Evolutionary conservation across 2,329 filamentous ascomycete species (phyloP).

Genomic region (Lachnellula arida): DNA sequence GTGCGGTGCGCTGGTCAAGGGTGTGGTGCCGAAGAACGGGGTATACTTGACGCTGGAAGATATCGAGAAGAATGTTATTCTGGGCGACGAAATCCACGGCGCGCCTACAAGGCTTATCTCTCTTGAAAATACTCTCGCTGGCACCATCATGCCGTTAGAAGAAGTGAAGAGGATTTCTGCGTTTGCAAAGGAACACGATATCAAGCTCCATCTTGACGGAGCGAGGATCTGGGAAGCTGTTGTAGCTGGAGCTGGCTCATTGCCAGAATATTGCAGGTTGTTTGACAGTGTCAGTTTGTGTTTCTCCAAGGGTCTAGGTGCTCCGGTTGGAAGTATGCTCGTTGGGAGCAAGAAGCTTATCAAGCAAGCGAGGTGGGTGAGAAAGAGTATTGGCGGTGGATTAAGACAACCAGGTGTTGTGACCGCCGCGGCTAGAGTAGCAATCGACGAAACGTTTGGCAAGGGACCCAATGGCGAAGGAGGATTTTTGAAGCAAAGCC

Average conservation of each 20-base stretch:
- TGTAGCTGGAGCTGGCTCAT: slow-evolving; percentile 59
- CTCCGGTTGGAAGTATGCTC: slow-evolving; percentile 73
- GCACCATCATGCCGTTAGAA: slow-evolving; percentile 69
- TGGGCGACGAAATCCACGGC: slow-evolving; percentile 66
- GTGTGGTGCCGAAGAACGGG: slow-evolving; percentile 65
- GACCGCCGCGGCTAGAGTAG: slow-evolving; percentile 69
- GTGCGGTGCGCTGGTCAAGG: slow-evolving; percentile 64
- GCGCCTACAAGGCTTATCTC: slow-evolving; percentile 79
- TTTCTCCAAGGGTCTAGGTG: slow-evolving; percentile 78
- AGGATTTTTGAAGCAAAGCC: slow-evolving; percentile 56
- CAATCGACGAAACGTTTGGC: slow-evolving; percentile 75
- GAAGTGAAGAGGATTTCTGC: slow-evolving; percentile 65
- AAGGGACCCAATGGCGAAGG: slow-evolving; percentile 51
- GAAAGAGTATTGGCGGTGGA: slow-evolving; percentile 78
- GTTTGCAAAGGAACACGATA: slow-evolving; percentile 60
- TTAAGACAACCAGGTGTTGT: slow-evolving; percentile 72
- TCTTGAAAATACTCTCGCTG: slow-evolving; percentile 81
- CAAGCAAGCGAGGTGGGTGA: slow-evolving; percentile 66
- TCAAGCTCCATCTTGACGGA: slow-evolving; percentile 74
- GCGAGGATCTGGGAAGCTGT: slow-evolving; percentile 80
- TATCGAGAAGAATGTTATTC: slow-evolving; percentile 57
- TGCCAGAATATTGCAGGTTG: slow-evolving; percentile 61
- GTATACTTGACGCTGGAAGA: slow-evolving; percentile 58
- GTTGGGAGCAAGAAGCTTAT: slow-evolving; percentile 53
- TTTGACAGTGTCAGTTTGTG: slow-evolving; percentile 75